Evolutionary conservation across 2,329 filamentous ascomycete species (phyloP), one percentile per base, ranked within the genome.

Genomic region (Dactylellina drechsleri): DNA sequence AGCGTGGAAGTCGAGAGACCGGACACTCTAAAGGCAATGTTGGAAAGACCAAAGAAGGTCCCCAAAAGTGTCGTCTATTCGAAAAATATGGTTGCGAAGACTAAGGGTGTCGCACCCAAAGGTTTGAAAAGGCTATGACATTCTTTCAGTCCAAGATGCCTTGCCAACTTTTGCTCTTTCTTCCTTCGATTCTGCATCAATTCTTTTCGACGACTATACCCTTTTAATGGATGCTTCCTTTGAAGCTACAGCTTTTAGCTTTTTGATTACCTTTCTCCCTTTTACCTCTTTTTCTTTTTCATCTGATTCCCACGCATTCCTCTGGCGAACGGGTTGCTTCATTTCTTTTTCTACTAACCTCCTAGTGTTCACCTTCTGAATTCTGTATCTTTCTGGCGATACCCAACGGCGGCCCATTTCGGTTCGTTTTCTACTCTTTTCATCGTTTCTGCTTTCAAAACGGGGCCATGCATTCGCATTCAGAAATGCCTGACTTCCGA

Each of bases 41-140:
- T 53, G 7, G 70, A 67, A 36, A 45, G 64, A 28, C 62, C 62
- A 16, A 61, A 67, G 62, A 74, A 74, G 23, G 62, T 64, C 16
- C 70, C 70, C 7, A 67, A 64, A 36, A 67, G 70, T 16, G 62
- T 74, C 10, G 70, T 74, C 12, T 74, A 74, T 36, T 53, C 70
- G 3, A 74, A 74, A 45, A 62, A 58, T 16, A 67, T 74, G 70
- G 65, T 31, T 36, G 52, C 50, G 4, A 74, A 67, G 18, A 54
- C 20, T 16, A 59, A 59, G 40, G 58, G 64, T 28, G 41, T 50
- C 18, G 70, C 70, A 50, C 70, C 70, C 7, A 74, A 67, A 20
- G 70, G 70, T 7, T 36, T 74, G 23, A 74, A 64, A 47, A 66
- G 70, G 36, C 53, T 74, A 67, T 74, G 67, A 67, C 57, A 20